These are phyloP conservation scores for Eutrema yunnanense DNA, from an alignment of 345 rosid species.

Conservation along the genomic window DNA sequence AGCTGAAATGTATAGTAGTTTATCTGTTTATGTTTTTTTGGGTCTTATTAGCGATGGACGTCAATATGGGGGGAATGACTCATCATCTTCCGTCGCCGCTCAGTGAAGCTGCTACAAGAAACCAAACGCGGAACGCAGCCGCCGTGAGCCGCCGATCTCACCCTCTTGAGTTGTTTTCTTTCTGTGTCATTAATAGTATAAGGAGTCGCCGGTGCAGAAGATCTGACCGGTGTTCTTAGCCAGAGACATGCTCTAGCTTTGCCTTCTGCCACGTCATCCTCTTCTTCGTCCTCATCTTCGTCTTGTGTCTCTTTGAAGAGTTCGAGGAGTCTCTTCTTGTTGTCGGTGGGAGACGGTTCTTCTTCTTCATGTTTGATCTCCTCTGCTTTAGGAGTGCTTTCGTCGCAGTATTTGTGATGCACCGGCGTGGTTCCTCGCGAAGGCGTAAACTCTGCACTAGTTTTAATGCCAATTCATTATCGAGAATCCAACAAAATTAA, in stretches of 20 bases:
- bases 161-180: conserved; percentile 28
- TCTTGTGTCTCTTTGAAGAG: conserved; percentile 55
- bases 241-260: conserved; percentile 28
- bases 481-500: no score
- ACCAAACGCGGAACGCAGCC: conserved; percentile 69
- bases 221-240: conserved; percentile 26
- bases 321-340: conserved; percentile 69
- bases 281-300: conserved; percentile 25
- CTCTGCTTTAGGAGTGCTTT: conserved; percentile 26
- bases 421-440: conserved; percentile 75
- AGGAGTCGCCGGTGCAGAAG: conserved; percentile 45
- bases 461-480: no score
- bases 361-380: conserved; percentile 18
- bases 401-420: conserved; percentile 40
- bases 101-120: conserved; percentile 44
- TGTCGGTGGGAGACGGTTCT: conserved; percentile 37
- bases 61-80: conserved; percentile 28
- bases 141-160: conserved; percentile 34
- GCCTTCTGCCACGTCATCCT: conserved; percentile 6
- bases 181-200: conserved; percentile 28
- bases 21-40: background rate
- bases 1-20: background rate
- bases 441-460: conserved; percentile 66
- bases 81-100: conserved; percentile 61
- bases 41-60: conserved; percentile 12